These are phyloP conservation scores for Urochloa ruziziensis DNA, from an alignment of 176 grass and related monocot species.

Conservation along the genomic window DNA sequence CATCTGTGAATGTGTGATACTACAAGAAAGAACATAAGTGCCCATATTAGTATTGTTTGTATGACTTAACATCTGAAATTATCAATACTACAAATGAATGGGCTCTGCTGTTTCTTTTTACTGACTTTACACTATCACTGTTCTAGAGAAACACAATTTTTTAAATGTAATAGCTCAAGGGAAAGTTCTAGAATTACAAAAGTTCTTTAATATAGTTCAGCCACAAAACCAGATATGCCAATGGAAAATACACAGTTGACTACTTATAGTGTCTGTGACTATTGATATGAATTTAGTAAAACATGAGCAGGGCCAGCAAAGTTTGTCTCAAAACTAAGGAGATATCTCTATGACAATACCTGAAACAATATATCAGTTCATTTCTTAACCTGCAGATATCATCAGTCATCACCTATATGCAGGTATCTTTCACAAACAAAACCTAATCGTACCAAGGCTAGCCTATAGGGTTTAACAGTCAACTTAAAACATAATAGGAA, in stretches of 20 bases:
- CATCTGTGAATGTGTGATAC: slow-evolving; percentile 74
- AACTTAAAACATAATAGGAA: slow-evolving; percentile 14
- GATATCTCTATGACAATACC: background rate
- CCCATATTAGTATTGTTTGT: background rate
- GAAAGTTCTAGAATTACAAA: background rate
- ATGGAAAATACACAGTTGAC: background rate
- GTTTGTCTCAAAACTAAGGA: background rate
- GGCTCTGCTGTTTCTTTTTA: background rate
- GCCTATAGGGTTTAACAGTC: background rate
- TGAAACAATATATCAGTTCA: background rate
- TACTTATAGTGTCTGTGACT: background rate
- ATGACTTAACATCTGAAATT: background rate
- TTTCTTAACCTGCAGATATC: background rate
- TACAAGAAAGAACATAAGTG: slow-evolving; percentile 28
- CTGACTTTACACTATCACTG: background rate
- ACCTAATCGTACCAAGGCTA: background rate
- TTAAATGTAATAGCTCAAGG: too few relatives aligned
- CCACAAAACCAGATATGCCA: background rate
- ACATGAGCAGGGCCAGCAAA: background rate
- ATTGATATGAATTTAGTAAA: background rate
- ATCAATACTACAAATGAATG: background rate
- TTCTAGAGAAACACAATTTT: background rate
- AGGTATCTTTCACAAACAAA: background rate
- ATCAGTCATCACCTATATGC: background rate
- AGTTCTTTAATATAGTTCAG: background rate